Conservation (phyloP, 202 grass and related monocot genomes). For the Digitaria exilis region DNA sequence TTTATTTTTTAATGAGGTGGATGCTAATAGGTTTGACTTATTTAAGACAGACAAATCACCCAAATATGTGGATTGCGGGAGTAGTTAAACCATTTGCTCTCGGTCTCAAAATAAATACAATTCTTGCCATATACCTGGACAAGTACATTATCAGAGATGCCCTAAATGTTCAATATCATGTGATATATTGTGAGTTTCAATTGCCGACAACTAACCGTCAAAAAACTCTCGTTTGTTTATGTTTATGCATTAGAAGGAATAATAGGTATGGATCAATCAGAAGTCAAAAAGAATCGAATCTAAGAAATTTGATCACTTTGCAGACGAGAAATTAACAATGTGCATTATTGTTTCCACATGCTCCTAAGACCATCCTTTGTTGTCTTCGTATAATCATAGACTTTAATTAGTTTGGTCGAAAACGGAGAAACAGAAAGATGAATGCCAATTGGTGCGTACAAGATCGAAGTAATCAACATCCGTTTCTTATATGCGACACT, state of each 20-base stretch:
- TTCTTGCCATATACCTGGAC: no score
- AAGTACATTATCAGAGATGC: no score
- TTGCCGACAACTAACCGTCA: not conserved
- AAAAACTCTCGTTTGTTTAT: not conserved
- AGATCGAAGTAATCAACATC: not conserved
- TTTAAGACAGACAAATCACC: no score
- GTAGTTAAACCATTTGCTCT: no score
- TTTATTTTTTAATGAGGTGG: no score
- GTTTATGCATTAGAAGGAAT: no score
- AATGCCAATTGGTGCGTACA: not conserved
- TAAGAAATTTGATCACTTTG: not conserved
- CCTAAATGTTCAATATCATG: not conserved
- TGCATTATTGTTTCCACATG: not conserved
- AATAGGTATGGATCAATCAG: not conserved
- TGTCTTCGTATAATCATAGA: not conserved
- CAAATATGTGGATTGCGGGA: no score
- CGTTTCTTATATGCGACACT: not conserved
- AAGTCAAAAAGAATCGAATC: not conserved
- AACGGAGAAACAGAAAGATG: not conserved
- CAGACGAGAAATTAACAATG: not conserved
- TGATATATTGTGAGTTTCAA: not conserved
- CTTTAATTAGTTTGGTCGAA: not conserved
- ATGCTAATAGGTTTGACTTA: no score
- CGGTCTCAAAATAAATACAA: no score
- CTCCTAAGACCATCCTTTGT: constrained; percentile 15